These are phyloP conservation scores for Cryptosporidium muris DNA, from an alignment of 169 alveolate genomes.

Conservation along the genomic window DNA sequence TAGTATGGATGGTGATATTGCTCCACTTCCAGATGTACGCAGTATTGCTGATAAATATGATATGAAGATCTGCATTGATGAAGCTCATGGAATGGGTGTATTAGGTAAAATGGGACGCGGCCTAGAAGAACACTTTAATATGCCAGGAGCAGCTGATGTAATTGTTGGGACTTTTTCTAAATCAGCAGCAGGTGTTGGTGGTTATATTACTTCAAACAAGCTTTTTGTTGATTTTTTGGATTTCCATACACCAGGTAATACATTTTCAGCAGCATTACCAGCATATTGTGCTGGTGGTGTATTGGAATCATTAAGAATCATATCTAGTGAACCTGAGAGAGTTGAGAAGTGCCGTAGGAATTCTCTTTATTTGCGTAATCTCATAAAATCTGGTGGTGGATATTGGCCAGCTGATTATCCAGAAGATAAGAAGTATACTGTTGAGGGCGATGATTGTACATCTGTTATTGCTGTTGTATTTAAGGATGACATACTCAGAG, in stretches of 20 bases:
- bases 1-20: slow-evolving; percentile 89
- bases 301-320: slow-evolving; percentile 78
- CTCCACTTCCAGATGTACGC: slow-evolving; percentile 78
- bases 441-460: slow-evolving; percentile 79
- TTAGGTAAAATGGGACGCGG: slow-evolving; percentile 88
- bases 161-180: slow-evolving; percentile 82
- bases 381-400: slow-evolving; percentile 75
- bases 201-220: slow-evolving; percentile 78
- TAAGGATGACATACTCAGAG: slow-evolving; percentile 78
- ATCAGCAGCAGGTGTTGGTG: slow-evolving; percentile 82
- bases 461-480: slow-evolving; percentile 80
- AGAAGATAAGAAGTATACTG: slow-evolving; percentile 72
- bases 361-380: slow-evolving; percentile 74
- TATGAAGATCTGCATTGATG: slow-evolving; percentile 80
- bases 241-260: slow-evolving; percentile 80
- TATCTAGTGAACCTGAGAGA: slow-evolving; percentile 78
- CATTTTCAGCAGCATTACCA: slow-evolving; percentile 82
- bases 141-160: slow-evolving; percentile 78
- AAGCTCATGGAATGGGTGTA: slow-evolving; percentile 88
- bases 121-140: slow-evolving; percentile 78
- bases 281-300: slow-evolving; percentile 84
- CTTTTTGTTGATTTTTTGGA: slow-evolving; percentile 80
- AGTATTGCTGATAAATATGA: slow-evolving; percentile 78
- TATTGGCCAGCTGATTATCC: slow-evolving; percentile 82
- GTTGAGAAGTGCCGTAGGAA: slow-evolving; percentile 74